These are phyloP conservation scores for Straminergon stramineum DNA, from an alignment of 225 moss, liverwort and hornwort genomes.

Conservation along the genomic window DNA sequence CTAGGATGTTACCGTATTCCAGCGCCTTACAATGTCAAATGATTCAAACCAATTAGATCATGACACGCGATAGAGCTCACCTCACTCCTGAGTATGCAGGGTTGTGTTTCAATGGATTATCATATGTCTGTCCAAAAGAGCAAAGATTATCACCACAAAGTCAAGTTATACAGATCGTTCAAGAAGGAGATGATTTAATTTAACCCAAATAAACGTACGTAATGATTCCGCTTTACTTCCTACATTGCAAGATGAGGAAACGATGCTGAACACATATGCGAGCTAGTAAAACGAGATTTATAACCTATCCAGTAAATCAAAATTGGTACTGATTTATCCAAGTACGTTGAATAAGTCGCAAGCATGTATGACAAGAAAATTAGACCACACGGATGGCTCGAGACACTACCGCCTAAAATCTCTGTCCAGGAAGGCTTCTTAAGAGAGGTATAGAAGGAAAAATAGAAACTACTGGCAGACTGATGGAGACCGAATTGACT, in stretches of 20 bases:
- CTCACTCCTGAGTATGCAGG: conserved; percentile 41
- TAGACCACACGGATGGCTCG: not conserved
- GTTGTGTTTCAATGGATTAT: conserved; percentile 40
- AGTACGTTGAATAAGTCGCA: not conserved
- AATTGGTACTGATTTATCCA: not conserved
- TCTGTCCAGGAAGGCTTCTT: not conserved
- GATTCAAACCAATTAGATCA: not conserved
- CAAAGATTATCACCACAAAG: conserved; percentile 2
- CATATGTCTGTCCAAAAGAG: conserved; percentile 25
- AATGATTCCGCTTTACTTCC: not conserved
- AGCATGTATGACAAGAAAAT: not conserved
- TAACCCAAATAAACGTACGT: too few relatives aligned
- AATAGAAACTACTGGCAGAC: not conserved
- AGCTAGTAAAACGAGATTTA: not conserved
- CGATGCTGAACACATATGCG: not conserved
- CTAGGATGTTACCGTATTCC: not conserved
- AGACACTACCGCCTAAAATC: not conserved
- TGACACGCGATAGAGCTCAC: conserved; percentile 12
- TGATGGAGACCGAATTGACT: not conserved
- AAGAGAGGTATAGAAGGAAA: not conserved
- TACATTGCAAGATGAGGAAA: not conserved
- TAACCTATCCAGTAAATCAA: not conserved
- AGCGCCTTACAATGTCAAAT: not conserved
- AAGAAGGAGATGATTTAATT: not conserved
- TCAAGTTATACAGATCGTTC: not conserved